Evolutionary conservation across 1,139 yeast genomes (phyloP).

Genomic region (Kurtzmaniella quercitrusa): DNA sequence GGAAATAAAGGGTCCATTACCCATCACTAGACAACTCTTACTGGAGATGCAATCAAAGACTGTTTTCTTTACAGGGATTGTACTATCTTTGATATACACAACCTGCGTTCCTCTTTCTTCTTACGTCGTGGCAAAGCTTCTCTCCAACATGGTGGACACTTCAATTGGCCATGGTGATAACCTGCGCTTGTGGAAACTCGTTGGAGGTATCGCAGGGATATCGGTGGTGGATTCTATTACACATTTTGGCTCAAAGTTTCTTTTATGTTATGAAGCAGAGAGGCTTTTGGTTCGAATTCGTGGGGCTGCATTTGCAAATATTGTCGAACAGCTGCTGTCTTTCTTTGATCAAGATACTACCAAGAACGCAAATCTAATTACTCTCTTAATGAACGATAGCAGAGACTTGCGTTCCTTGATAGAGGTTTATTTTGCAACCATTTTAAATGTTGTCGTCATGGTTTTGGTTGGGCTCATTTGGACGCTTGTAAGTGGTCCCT

Average conservation of each 20-base stretch:
- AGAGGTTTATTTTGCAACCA: conserved; percentile 55
- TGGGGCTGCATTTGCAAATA: conserved; percentile 38
- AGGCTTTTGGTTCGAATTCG: conserved; percentile 60
- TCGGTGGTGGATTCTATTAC: conserved; percentile 59
- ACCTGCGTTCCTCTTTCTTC: conserved; percentile 74
- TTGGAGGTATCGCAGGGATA: conserved; percentile 55
- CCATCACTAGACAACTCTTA: background rate
- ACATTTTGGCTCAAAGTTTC: conserved; percentile 45
- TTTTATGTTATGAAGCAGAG: conserved; percentile 61
- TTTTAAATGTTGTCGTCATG: conserved; percentile 50
- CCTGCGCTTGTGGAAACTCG: conserved; percentile 54
- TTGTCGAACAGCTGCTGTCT: conserved; percentile 49
- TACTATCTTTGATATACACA: conserved; percentile 37
- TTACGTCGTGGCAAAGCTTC: conserved; percentile 64
- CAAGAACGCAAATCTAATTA: conserved; percentile 55
- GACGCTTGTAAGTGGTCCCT: conserved; percentile 86
- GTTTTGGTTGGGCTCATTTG: conserved; percentile 62
- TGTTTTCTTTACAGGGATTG: background rate
- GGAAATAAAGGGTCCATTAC: background rate
- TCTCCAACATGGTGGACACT: conserved; percentile 50
- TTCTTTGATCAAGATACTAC: conserved; percentile 46
- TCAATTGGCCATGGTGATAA: conserved; percentile 23
- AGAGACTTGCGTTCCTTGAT: conserved; percentile 69
- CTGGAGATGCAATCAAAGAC: background rate
- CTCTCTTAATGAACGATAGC: conserved; percentile 73